phyloP scores from a whole-genome alignment of 1,284 basidiomycete genomes.

The Nidula niveotomentosa region DNA sequence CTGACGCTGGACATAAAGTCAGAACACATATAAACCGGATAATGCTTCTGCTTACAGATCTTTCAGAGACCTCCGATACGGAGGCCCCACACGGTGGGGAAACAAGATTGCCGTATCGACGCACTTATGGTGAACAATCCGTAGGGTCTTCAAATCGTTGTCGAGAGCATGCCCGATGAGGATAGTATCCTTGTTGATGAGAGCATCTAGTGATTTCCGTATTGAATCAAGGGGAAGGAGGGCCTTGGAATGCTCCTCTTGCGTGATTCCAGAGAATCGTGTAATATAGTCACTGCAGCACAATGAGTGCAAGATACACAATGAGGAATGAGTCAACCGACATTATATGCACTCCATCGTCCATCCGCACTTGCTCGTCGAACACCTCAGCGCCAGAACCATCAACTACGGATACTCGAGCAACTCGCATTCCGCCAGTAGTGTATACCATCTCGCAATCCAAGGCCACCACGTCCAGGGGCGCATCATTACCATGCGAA shows the following conservation, averaged over 20 bases:
- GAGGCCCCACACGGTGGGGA: slow-evolving; percentile 77
- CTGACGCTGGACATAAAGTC: slow-evolving; percentile 51
- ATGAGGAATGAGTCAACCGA: slow-evolving; percentile 34
- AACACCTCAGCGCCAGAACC: slow-evolving; percentile 71
- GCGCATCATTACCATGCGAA: slow-evolving; percentile 28
- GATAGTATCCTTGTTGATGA: slow-evolving; percentile 79
- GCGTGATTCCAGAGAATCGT: slow-evolving; percentile 84
- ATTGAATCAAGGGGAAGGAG: slow-evolving; percentile 65
- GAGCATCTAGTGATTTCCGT: slow-evolving; percentile 61
- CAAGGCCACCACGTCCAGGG: slow-evolving; percentile 76
- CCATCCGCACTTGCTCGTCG: slow-evolving; percentile 83
- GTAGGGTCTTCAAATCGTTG: slow-evolving; percentile 86
- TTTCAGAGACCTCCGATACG: slow-evolving; percentile 76
- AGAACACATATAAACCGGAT: too few relatives aligned
- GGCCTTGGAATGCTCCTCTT: slow-evolving; percentile 59
- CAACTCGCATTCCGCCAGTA: slow-evolving; percentile 84
- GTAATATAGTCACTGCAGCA: slow-evolving; percentile 81
- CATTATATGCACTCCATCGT: slow-evolving; percentile 77
- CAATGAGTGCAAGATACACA: slow-evolving; percentile 3
- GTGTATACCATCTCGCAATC: slow-evolving; percentile 96
- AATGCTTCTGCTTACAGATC: slow-evolving; percentile 60
- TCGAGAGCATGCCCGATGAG: slow-evolving; percentile 86
- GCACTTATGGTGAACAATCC: slow-evolving; percentile 80
- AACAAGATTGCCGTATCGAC: slow-evolving; percentile 87
- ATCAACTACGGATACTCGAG: slow-evolving; percentile 85